These are phyloP conservation scores for Monilinia laxa DNA, from an alignment of 2,329 filamentous ascomycete genomes.

Conservation along the genomic window DNA sequence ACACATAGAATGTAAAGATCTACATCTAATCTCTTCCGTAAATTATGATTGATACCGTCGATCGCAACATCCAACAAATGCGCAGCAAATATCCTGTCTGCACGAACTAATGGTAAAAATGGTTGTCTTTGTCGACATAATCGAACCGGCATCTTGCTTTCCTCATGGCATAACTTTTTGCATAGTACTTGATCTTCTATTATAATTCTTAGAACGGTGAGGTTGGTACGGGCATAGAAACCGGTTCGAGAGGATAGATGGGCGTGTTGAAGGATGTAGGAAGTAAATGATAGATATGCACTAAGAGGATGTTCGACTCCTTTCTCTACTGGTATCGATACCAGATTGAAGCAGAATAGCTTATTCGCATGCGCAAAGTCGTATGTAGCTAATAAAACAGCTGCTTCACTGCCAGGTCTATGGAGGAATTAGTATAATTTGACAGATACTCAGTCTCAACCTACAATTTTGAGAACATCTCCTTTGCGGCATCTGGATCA, in stretches of 20 bases:
- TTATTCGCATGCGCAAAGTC: conserved; percentile 96
- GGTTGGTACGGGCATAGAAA: conserved; percentile 79
- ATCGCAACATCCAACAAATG: conserved; percentile 83
- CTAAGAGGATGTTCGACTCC: conserved; percentile 72
- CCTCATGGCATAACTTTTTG: conserved; percentile 80
- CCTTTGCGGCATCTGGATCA: conserved; percentile 77
- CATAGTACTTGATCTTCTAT: conserved; percentile 81
- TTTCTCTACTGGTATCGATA: conserved; percentile 63
- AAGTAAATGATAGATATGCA: conserved; percentile 81
- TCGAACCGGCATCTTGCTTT: conserved; percentile 70
- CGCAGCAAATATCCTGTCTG: conserved; percentile 71
- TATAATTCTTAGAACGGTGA: conserved; percentile 81
- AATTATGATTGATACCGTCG: conserved; percentile 91
- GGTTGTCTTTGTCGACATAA: conserved; percentile 88
- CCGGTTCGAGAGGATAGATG: conserved; percentile 77
- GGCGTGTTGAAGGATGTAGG: conserved; percentile 91
- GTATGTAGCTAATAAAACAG: conserved; percentile 81
- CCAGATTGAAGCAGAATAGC: conserved; percentile 83
- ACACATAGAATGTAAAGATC: conserved; percentile 80
- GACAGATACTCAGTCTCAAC: conserved; percentile 40
- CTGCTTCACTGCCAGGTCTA: conserved; percentile 76
- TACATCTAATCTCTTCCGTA: conserved; percentile 80
- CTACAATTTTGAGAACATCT: conserved; percentile 76
- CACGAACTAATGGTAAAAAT: conserved; percentile 71
- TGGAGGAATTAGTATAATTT: conserved; percentile 31